Conservation (phyloP, 78 protist genomes). For the Dictyostelium intermedium region DNA sequence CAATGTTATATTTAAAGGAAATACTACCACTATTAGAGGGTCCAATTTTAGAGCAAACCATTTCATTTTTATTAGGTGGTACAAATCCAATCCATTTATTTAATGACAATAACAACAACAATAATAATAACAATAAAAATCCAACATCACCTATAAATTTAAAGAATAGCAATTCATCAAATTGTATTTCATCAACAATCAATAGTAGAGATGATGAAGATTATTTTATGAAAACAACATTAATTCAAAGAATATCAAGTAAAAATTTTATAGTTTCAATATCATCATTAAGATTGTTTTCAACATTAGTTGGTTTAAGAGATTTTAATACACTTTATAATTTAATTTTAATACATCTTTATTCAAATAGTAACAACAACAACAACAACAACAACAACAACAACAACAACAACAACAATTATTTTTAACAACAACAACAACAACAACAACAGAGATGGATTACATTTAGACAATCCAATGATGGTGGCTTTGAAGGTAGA, state of each 20-base stretch:
- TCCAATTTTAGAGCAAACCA: constrained; percentile 13
- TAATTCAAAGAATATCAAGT: constrained; percentile 50
- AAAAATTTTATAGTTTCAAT: constrained; percentile 44
- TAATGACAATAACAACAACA: background rate
- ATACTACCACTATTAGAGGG: constrained; percentile 55
- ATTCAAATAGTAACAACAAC: background rate
- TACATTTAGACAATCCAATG: constrained; percentile 88
- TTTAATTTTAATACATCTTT: constrained; percentile 26
- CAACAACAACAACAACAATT: too few species aligned
- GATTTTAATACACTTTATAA: constrained; percentile 28
- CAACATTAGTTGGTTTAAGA: constrained; percentile 50
- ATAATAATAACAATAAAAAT: background rate
- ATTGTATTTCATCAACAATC: background rate
- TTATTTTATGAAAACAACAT: constrained; percentile 16
- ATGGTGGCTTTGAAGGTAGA: constrained; percentile 99
- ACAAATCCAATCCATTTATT: background rate
- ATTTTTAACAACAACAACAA: too few species aligned
- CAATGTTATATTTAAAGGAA: constrained; percentile 63
- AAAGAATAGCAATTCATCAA: background rate
- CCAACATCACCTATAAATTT: background rate
- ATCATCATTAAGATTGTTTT: constrained; percentile 49
- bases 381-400: background rate
- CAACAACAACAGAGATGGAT: constrained; percentile 95
- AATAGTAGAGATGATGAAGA: constrained; percentile 12
- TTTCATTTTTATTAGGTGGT: constrained; percentile 59